Conservation (phyloP, 805 yeast genomes). For the Ogataea nitratoaversa region DNA sequence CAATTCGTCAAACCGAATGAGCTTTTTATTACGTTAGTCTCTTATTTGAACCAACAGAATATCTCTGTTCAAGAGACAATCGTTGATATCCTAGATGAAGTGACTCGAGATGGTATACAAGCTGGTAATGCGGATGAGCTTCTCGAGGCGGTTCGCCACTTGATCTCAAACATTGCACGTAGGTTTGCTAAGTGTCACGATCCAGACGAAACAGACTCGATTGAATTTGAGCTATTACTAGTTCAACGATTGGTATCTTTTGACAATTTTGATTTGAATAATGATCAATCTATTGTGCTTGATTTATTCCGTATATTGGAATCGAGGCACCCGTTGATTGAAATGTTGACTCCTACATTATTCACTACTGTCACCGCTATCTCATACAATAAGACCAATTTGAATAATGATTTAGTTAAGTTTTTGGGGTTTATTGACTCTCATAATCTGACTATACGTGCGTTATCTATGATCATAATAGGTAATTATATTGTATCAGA, state of each 20-base stretch:
- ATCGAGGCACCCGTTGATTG: too few relatives aligned
- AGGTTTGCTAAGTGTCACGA: not conserved
- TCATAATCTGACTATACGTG: not conserved
- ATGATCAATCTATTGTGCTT: not conserved
- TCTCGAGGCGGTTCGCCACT: too few relatives aligned
- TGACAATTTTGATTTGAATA: not conserved
- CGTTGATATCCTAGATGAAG: too few relatives aligned
- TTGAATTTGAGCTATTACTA: not conserved
- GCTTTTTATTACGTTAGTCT: too few relatives aligned
- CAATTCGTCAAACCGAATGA: too few relatives aligned
- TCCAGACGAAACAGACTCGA: not conserved
- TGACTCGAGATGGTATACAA: too few relatives aligned
- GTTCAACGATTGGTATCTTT: not conserved
- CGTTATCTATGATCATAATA: constrained; percentile 13
- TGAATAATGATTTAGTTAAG: not conserved
- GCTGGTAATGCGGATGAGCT: too few relatives aligned
- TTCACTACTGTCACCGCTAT: not conserved
- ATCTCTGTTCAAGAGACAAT: too few relatives aligned
- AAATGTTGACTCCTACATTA: not conserved
- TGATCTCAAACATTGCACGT: too few relatives aligned
- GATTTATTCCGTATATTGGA: too few relatives aligned
- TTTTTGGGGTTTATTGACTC: too few relatives aligned
- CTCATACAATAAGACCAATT: not conserved
- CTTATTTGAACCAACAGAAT: too few relatives aligned
- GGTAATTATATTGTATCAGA: constrained; percentile 16